Conservation (phyloP, 805 yeast genomes). For the Yamadazyma paraphyllophila region DNA sequence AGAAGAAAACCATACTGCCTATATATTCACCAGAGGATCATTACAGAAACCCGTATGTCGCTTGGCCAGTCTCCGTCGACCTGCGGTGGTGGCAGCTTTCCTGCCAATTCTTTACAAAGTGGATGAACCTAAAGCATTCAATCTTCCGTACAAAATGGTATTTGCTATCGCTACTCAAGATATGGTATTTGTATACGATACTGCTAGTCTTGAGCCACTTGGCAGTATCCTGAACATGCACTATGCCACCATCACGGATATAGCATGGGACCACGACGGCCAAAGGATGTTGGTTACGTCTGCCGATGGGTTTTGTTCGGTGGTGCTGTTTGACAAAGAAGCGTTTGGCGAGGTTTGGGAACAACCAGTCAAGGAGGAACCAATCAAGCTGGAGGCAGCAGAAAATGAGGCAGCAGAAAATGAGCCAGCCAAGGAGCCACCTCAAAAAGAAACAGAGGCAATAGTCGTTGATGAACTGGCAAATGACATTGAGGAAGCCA, state of each 20-base stretch:
- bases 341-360: slow-evolving; percentile 49
- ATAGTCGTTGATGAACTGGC: neutral
- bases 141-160: slow-evolving; percentile 73
- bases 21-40: slow-evolving; percentile 71
- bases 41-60: slow-evolving; percentile 72
- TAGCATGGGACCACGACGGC: slow-evolving; percentile 84
- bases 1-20: slow-evolving; percentile 61
- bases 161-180: slow-evolving; percentile 95
- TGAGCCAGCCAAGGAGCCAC: too few relatives aligned
- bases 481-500: too few relatives aligned
- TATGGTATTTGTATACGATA: slow-evolving; percentile 77
- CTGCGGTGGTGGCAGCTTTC: slow-evolving; percentile 81
- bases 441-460: neutral
- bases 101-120: slow-evolving; percentile 62
- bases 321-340: slow-evolving; percentile 49
- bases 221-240: slow-evolving; percentile 79
- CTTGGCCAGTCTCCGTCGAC: slow-evolving; percentile 75
- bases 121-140: slow-evolving; percentile 36
- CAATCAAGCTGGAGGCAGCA: neutral
- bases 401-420: neutral
- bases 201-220: slow-evolving; percentile 65
- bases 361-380: neutral
- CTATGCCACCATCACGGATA: slow-evolving; percentile 83
- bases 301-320: slow-evolving; percentile 90
- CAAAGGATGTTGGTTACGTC: slow-evolving; percentile 67